A percentile compares a stretch with the other conserved stretches of the same genome.
These are phyloP conservation scores for Cutaneotrichosporon cavernicola DNA, from an alignment of 1,284 basidiomycete genomes.

Conservation along the genomic window DNA sequence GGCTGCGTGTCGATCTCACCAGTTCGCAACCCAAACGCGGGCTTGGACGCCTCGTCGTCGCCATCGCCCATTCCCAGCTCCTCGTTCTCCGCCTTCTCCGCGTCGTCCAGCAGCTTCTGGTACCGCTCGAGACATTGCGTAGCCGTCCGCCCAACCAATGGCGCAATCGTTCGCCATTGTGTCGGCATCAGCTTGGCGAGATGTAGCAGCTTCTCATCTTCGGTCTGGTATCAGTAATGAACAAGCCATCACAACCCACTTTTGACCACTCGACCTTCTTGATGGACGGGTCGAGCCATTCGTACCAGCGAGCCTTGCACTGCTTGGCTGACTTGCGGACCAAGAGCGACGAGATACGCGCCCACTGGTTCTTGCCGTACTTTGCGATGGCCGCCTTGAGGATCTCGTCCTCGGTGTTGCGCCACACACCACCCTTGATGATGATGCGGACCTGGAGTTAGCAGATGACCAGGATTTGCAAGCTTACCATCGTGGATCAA, in stretches of 20 bases:
- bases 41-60: conserved; percentile 69
- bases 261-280: conserved; percentile 99
- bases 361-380: conserved; percentile 92
- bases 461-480: background rate
- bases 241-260: conserved; percentile 55
- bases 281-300: conserved; percentile 99
- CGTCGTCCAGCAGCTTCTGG: conserved; percentile 95
- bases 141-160: conserved; percentile 97
- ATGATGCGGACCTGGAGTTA: conserved; percentile 69
- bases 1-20: conserved; percentile 99
- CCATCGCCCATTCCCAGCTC: conserved; percentile 86
- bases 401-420: conserved; percentile 76
- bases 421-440: conserved; percentile 79
- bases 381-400: conserved; percentile 96
- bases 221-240: conserved; percentile 60
- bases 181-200: conserved; percentile 99
- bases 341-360: conserved; percentile 94
- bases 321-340: conserved; percentile 99
- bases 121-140: conserved; percentile 98
- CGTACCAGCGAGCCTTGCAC: conserved; percentile 98
- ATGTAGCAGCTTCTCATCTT: conserved; percentile 98
- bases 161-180: conserved; percentile 99
- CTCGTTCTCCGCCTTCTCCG: conserved; percentile 89
- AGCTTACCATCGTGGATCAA: conserved; percentile 9
- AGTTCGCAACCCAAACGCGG: conserved; percentile 87